These are phyloP conservation scores for Beauveria bassiana DNA, from an alignment of 2,329 filamentous ascomycete species.

Conservation along the genomic window DNA sequence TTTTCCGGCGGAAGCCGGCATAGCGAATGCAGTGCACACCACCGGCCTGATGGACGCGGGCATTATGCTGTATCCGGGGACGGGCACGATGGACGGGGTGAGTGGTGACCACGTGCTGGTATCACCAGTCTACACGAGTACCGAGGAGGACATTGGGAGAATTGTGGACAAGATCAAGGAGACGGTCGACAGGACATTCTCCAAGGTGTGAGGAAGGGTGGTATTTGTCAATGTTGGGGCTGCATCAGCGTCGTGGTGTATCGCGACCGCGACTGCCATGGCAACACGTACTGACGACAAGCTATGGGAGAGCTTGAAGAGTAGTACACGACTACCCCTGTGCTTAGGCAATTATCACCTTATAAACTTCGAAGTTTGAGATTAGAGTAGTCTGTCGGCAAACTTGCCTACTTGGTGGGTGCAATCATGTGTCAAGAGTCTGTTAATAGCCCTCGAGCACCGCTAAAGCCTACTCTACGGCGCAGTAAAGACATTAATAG, in stretches of 20 bases:
- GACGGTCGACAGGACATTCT: slow-evolving; percentile 11
- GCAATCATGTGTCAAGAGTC: too few species aligned
- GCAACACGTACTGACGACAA: background rate
- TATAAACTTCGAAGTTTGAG: background rate
- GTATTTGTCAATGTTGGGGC: background rate
- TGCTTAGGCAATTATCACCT: background rate
- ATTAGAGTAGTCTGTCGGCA: background rate
- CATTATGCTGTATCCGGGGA: slow-evolving; percentile 37
- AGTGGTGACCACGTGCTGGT: slow-evolving; percentile 19
- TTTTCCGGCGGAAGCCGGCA: slow-evolving; percentile 23
- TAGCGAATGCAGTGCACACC: slow-evolving; percentile 18
- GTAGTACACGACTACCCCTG: background rate
- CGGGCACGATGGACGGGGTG: slow-evolving; percentile 17
- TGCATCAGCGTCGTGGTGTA: too few species aligned
- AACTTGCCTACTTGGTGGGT: background rate
- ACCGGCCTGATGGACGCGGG: slow-evolving; percentile 37
- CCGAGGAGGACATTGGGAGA: slow-evolving; percentile 16
- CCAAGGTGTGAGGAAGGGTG: background rate
- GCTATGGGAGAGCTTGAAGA: background rate
- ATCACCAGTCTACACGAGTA: slow-evolving; percentile 37
- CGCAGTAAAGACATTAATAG: too few species aligned
- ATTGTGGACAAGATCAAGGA: slow-evolving; percentile 16
- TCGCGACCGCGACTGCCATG: background rate
- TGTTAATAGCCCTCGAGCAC: too few species aligned
- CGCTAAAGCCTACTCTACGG: too few species aligned